These are phyloP conservation scores for Zelopaecilomyces penicillatus DNA, from an alignment of 2,329 filamentous ascomycete genomes.

Conservation along the genomic window DNA sequence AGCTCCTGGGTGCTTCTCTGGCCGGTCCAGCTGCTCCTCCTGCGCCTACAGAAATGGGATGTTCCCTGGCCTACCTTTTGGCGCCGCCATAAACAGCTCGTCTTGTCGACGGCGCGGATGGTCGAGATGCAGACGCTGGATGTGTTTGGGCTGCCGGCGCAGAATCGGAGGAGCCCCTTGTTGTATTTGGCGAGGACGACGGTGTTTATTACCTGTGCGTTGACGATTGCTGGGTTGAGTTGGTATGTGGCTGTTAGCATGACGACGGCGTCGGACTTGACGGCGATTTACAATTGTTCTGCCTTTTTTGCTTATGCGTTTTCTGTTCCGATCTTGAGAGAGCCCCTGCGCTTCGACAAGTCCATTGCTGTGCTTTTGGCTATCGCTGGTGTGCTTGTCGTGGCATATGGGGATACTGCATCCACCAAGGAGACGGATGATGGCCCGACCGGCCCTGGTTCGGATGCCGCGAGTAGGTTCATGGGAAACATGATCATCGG, in stretches of 20 bases:
- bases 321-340: conserved; percentile 79
- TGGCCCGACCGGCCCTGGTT: conserved; percentile 30
- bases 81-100: conserved; percentile 49
- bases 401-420: conserved; percentile 78
- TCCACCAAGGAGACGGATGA: conserved; percentile 32
- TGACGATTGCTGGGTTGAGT: conserved; percentile 83
- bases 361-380: conserved; percentile 78
- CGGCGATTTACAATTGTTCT: conserved; percentile 98
- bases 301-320: conserved; percentile 99
- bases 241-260: conserved; percentile 95
- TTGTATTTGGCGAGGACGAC: conserved; percentile 75
- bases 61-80: conserved; percentile 80
- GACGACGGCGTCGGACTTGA: conserved; percentile 88
- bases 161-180: conserved; percentile 26
- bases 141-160: conserved; percentile 38
- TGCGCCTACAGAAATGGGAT: conserved; percentile 70
- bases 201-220: conserved; percentile 69
- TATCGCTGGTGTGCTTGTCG: conserved; percentile 83
- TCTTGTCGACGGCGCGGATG: conserved; percentile 62
- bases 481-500: conserved; percentile 90
- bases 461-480: conserved; percentile 53
- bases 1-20: conserved; percentile 87
- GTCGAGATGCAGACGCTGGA: conserved; percentile 71
- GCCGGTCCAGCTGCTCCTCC: conserved; percentile 71
- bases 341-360: conserved; percentile 78